Base-by-base conservation (phyloP, 495 filamentous ascomycete genomes). In the Tuber melanosporum region DNA sequence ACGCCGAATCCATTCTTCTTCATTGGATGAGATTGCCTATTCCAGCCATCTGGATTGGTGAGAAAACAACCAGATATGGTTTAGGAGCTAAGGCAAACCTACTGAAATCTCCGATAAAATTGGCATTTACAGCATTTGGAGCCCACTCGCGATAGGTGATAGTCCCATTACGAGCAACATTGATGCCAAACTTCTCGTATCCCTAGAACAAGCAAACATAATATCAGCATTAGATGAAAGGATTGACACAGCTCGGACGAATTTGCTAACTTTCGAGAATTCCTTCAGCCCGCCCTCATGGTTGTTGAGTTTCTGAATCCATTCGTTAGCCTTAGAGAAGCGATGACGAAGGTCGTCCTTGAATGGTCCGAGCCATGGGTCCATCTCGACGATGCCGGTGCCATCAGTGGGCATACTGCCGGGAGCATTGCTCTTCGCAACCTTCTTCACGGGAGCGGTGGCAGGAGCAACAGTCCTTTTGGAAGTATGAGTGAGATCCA, bases 71-170 rank as follows among this genome's bases (percentile, higher is more conserved):
- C 70, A 42, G 41, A 72, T 49, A 74, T 72, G 66, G 46, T 39
- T 39, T 32, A 14, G 41, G 46, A n/a, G 3, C 42, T 44, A 19
- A 69, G 46, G 42, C 47, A 79, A 74, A 85, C 88, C 72, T 88
- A 97, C 94, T 99, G 87, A 98, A 99, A 76, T 98, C 95, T 74
- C 95, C 95, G 77, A 98, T 91, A n/a, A 99, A 88, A 77, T 91
- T 91, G 32, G 95, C 95, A 80, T 91, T 85, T 36, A 89, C 84
- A 73, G 93, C 94, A 86, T 93, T 95, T 71, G 95, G 95, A 2
- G 95, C 95, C 95, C 95, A 99, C 89, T 99, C 95, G 79, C 92
- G 89, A 85, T 99, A 99, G 70, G 86, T 87, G 80, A 99, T 93
- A 84, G 94, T 93, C 80, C 92, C 91, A 81, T 97, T 91, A 17